Base-by-base conservation (phyloP, 345 rosid genomes). In the Gossypium mustelinum region DNA sequence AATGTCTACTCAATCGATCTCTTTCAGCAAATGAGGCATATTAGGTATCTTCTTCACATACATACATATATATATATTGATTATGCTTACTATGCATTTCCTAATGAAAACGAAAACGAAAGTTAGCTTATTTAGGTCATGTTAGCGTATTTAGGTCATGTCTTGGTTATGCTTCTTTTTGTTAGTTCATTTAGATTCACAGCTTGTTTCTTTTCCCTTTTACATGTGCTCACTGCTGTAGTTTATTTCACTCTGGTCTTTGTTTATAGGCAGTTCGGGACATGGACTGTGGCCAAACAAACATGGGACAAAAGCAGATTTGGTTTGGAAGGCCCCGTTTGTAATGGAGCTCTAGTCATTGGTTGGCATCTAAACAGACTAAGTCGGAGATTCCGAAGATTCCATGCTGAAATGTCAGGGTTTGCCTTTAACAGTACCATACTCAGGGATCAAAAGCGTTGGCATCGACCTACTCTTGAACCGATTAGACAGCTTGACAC, bases 401-500 rank as follows among this genome's bases (percentile, higher is more conserved):
- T 89, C 82, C 84, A 85, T 78, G 84, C 85, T 54, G 88, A 82
- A 54, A 74, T 86, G 79, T 73, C 84, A 1, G 92, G 94, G 60
- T 87, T 89, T 75, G 91, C 92, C 77, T 89, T 86, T 73, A 89
- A 89, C 57, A 86, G 92, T 77, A 80, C 89, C 70, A 84, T 86
- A 34, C 83, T 89, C 44, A 85, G 92, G 94, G 92, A 85, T 84
- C 85, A 81, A 22, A 85, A 87, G 76, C 75, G 78, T 74, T 89
- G 94, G 92, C 90, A 78, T 66, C 79, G 88, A 45, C 88, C 90
- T 3, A 81, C 81, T 17, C 80, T 73, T 43, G 88, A 86, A 78
- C 85, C 81, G 43, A 81, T 89, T 73, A 84, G 90, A 79, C 89
- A 82, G 78, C 57, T 81, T 52, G 90, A 84, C 79, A 79, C 68